Percentiles rank a stretch among this genome's conserved stretches.
These are phyloP conservation scores for Claviceps humidiphila DNA, from an alignment of 2,329 filamentous ascomycete genomes.

Conservation along the genomic window DNA sequence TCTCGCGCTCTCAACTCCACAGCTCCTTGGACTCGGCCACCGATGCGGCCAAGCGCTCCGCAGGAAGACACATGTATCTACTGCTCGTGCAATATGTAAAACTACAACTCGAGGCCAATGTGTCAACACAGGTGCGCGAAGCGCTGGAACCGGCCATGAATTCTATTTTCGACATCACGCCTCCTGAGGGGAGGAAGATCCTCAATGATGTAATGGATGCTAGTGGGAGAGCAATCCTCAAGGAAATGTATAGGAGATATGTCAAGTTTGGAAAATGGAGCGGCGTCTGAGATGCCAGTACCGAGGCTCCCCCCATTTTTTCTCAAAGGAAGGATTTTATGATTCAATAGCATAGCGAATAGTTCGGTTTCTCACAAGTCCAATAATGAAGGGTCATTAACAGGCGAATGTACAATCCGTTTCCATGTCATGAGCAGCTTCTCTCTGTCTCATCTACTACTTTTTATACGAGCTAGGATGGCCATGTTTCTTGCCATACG, in stretches of 20 bases:
- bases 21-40: constrained; percentile 43
- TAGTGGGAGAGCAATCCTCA: constrained; percentile 44
- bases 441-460: background rate
- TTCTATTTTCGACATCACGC: constrained; percentile 45
- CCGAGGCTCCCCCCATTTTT: too few relatives aligned
- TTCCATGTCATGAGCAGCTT: too few relatives aligned
- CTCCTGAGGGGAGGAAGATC: constrained; percentile 39
- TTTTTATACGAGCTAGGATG: constrained; percentile 38
- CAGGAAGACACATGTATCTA: constrained; percentile 48
- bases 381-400: background rate
- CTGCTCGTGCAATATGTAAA: constrained; percentile 47
- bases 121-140: constrained; percentile 37
- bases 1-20: constrained; percentile 32
- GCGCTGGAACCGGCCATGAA: constrained; percentile 45
- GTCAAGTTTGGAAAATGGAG: constrained; percentile 52
- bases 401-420: too few relatives aligned
- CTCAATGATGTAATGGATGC: constrained; percentile 47
- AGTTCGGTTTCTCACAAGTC: background rate
- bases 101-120: constrained; percentile 43
- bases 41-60: constrained; percentile 46
- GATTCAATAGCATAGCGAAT: background rate
- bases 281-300: constrained; percentile 28
- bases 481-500: constrained; percentile 43
- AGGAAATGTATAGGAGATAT: constrained; percentile 45
- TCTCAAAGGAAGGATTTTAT: too few relatives aligned